Evolutionary conservation across 208 protist genomes (phyloP).

Genomic region (Vickermania spadyakhi): DNA sequence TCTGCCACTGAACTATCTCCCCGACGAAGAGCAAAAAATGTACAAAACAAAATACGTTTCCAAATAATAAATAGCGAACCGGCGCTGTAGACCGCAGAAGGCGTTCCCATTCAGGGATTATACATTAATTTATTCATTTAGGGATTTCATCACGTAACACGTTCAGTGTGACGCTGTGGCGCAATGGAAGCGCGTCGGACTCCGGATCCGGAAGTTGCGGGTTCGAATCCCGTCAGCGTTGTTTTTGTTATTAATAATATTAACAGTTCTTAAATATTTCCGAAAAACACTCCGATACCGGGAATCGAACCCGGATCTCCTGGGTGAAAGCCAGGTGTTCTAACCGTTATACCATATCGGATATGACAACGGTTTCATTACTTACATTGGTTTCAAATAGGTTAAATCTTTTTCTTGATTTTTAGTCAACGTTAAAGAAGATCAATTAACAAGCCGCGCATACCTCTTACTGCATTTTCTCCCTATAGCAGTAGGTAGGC

Average conservation of each 20-base stretch:
- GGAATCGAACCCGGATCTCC: slow-evolving; percentile 76
- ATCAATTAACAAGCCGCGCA: no score
- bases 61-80: not conserved
- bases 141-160: no score
- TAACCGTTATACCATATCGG: slow-evolving; percentile 71
- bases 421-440: no score
- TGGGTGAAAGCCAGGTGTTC: slow-evolving; percentile 69
- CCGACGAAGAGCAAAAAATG: slow-evolving; percentile 6
- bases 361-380: no score
- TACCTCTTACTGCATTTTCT: no score
- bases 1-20: slow-evolving; percentile 82
- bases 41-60: not conserved
- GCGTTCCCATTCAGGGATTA: no score
- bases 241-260: slow-evolving; percentile 2
- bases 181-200: slow-evolving; percentile 6
- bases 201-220: slow-evolving; percentile 16
- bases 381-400: no score
- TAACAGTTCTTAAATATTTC: not conserved
- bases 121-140: no score
- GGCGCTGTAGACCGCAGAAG: no score
- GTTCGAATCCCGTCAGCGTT: slow-evolving; percentile 14
- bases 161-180: slow-evolving; percentile 6
- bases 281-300: slow-evolving; percentile 51
- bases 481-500: no score
- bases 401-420: no score